phyloP scores from a whole-genome alignment of 331 rosid species.

The Stylosanthes scabra region DNA sequence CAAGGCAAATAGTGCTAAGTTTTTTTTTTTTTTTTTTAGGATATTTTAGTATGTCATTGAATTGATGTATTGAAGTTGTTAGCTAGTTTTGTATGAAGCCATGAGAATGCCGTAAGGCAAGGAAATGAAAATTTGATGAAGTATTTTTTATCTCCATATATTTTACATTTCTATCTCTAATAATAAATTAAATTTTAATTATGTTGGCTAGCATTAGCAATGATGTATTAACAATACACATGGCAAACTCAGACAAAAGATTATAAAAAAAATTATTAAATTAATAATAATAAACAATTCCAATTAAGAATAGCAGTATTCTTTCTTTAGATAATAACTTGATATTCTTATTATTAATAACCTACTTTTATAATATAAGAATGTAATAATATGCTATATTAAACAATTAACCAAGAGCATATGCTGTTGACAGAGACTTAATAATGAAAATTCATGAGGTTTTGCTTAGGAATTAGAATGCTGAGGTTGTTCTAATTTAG shows the following conservation, averaged over 20 bases:
- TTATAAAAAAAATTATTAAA: not conserved
- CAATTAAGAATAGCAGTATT: not conserved
- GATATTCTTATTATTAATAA: not conserved
- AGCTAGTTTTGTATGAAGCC: constrained; percentile 5
- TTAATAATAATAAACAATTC: not conserved
- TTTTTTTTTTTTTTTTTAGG: not conserved
- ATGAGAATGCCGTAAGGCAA: constrained; percentile 40
- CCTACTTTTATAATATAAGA: not conserved
- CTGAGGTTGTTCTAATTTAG: too few relatives aligned
- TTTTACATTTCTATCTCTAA: not conserved
- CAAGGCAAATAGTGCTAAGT: constrained; percentile 9
- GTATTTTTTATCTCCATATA: not conserved
- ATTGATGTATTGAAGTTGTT: constrained; percentile 31
- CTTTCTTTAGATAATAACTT: not conserved
- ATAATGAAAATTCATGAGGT: too few relatives aligned
- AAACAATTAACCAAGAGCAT: not conserved
- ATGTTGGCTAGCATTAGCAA: too few relatives aligned
- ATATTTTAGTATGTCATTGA: not conserved
- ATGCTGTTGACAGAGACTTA: too few relatives aligned
- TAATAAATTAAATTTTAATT: not conserved
- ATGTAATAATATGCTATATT: not conserved
- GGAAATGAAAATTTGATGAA: constrained; percentile 6
- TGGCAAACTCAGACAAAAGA: not conserved
- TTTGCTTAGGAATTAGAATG: too few relatives aligned
- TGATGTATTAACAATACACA: not conserved